phyloP scores from a whole-genome alignment of 768 basidiomycete genomes.

The Sporobolomyces roseus region DNA sequence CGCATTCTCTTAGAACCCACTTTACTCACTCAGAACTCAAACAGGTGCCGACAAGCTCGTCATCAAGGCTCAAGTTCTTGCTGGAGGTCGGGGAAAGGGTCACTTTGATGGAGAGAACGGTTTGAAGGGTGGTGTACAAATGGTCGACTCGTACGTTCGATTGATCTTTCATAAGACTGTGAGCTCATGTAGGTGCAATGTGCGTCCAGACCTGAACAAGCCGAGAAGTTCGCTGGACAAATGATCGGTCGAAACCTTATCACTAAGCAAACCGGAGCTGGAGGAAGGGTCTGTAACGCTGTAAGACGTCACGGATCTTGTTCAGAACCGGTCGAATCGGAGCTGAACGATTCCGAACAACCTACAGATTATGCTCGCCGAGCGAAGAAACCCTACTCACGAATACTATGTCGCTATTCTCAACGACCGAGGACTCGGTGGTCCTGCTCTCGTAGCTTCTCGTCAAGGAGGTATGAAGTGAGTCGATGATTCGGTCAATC shows the following conservation, averaged over 20 bases:
- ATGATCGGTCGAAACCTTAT: conserved; percentile 95
- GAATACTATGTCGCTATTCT: conserved; percentile 98
- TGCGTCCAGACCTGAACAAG: conserved; percentile 70
- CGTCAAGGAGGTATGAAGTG: conserved; percentile 93
- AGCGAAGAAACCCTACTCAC: conserved; percentile 84
- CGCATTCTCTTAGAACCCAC: not conserved
- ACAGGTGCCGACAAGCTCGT: conserved; percentile 74
- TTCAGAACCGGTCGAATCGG: too few relatives aligned
- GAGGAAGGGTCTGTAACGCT: conserved; percentile 88
- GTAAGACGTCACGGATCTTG: conserved; percentile 54
- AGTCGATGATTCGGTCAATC: conserved; percentile 15
- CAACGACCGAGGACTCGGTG: conserved; percentile 83
- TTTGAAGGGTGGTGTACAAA: conserved; percentile 94
- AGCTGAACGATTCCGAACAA: not conserved
- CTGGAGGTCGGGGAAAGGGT: conserved; percentile 97
- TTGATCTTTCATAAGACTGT: not conserved
- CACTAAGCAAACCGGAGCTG: conserved; percentile 96
- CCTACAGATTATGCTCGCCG: conserved; percentile 89
- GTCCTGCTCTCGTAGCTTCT: conserved; percentile 89
- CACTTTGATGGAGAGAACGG: conserved; percentile 77
- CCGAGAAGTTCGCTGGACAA: conserved; percentile 75
- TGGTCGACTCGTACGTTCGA: conserved; percentile 68
- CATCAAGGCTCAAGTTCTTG: conserved; percentile 98
- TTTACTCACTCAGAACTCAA: not conserved
- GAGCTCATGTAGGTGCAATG: not conserved